Evolutionary conservation across 2,329 filamentous ascomycete species (phyloP), one percentile per base, ranked within the genome.

Genomic region (Thielaviopsis populi): DNA sequence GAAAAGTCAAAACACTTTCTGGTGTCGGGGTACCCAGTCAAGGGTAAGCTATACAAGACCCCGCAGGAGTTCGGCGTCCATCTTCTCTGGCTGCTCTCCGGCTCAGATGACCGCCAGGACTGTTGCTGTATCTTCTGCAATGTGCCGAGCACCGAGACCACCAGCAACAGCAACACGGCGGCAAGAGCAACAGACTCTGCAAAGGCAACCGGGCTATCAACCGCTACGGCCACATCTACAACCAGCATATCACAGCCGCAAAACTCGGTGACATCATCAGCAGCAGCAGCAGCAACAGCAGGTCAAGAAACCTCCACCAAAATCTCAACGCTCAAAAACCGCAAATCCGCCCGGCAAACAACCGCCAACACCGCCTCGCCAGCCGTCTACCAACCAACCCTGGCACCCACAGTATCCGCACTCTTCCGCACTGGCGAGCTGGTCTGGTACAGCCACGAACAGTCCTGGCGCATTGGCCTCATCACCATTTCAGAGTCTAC

Each of bases 1-100:
- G 74, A 78, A 68, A 76, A 76, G 59, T 77, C 76, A 3, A 78
- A 78, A 65, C 76, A 79, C 65, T 76, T 79, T 22, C 78, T 76
- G 72, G 74, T 80, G 3, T 79, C 77, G 4, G 78, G 78, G 8
- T 78, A 79, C 65, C 78, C 78, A 4, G 71, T 75, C 66, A 78
- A 79, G 66, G 69, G 73, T 41, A 79, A 78, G 69, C 71, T 78
- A 4, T 81, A 77, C 69, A 79, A 78, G 69, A 79, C 76, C 53
- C 79, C 79, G 0, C 78, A 80, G 64, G 79, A 82, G 67, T 80
- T 82, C 65, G 77, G 76, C 3, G 71, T 79, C 8, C 79, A 82
- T 66, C 67, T 80, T 27, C 72, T 82, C 59, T 82, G 79, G 79
- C 75, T 82, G 1, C 71, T 78, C 7, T 79, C 78, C 37, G 69